A percentile compares a stretch with the other conserved stretches of the same genome.
Evolutionary conservation across 805 yeast species (phyloP).

Genomic region (Cyberlindnera galapagoensis): DNA sequence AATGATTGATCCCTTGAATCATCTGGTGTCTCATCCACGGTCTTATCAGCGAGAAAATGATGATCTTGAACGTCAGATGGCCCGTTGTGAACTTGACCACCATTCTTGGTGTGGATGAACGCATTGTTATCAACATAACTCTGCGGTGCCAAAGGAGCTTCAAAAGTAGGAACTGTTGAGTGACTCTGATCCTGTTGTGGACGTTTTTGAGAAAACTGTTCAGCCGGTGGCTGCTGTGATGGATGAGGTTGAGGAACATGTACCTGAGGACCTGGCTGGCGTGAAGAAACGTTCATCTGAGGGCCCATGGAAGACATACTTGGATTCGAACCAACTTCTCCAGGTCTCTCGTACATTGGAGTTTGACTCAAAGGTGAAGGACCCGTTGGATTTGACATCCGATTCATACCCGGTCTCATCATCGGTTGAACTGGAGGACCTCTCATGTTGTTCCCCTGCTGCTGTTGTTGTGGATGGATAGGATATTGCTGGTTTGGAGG

Average conservation of each 20-base stretch:
- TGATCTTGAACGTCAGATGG: too few species aligned
- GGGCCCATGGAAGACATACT: too few species aligned
- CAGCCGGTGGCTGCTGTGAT: neutral
- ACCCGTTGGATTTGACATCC: slow-evolving; percentile 15
- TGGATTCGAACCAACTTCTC: too few species aligned
- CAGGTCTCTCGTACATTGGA: too few species aligned
- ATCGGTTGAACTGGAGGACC: slow-evolving; percentile 3
- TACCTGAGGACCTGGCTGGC: slow-evolving; percentile 1
- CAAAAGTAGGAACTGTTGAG: too few species aligned
- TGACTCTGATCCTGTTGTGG: neutral
- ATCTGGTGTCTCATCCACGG: slow-evolving; percentile 9
- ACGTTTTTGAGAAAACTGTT: neutral
- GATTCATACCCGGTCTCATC: slow-evolving; percentile 6
- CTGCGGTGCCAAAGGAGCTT: too few species aligned
- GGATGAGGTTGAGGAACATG: slow-evolving; percentile 1
- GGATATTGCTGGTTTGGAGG: slow-evolving; percentile 1
- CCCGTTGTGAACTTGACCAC: too few species aligned
- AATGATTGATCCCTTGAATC: slow-evolving; percentile 4
- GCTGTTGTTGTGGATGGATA: slow-evolving; percentile 4
- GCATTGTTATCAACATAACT: too few species aligned
- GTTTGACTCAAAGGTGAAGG: slow-evolving; percentile 16
- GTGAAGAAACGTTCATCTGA: too few species aligned
- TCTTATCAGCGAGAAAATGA: slow-evolving; percentile 23
- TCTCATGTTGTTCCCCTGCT: slow-evolving; percentile 4
- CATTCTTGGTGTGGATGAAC: too few species aligned